Conservation (phyloP, 2,329 filamentous ascomycete species). For the Botrytis pseudocinerea region DNA sequence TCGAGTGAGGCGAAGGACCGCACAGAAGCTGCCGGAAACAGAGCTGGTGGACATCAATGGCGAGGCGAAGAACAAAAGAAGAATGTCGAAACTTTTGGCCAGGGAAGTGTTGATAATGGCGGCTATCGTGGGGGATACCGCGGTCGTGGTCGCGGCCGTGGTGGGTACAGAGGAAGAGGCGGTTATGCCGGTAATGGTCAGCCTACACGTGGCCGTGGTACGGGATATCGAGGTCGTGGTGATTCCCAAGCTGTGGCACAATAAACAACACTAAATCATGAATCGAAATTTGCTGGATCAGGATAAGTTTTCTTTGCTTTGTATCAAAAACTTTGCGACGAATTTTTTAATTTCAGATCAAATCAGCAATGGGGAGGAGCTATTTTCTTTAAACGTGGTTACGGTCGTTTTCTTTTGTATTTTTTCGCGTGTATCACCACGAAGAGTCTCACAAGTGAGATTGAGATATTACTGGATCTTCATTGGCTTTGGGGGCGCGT, state of each 20-base stretch:
- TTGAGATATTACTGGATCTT: slow-evolving; percentile 25
- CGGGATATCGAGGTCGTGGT: slow-evolving; percentile 37
- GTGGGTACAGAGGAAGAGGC: slow-evolving; percentile 41
- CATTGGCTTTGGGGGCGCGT: slow-evolving; percentile 21
- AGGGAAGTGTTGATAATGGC: slow-evolving; percentile 84
- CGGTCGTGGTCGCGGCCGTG: slow-evolving; percentile 66
- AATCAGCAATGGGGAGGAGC: slow-evolving; percentile 25
- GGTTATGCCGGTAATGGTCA: slow-evolving; percentile 33
- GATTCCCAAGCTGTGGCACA: slow-evolving; percentile 34
- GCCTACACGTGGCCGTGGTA: slow-evolving; percentile 36
- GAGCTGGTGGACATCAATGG: slow-evolving; percentile 81
- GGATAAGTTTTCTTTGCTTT: slow-evolving; percentile 31
- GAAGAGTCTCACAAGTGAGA: slow-evolving; percentile 26
- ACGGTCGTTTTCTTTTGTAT: slow-evolving; percentile 29
- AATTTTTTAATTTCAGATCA: slow-evolving; percentile 30
- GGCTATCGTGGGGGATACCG: slow-evolving; percentile 73
- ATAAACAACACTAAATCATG: slow-evolving; percentile 25
- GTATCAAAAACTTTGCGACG: slow-evolving; percentile 37
- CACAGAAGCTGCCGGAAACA: slow-evolving; percentile 66
- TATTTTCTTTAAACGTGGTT: slow-evolving; percentile 28
- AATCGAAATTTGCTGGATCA: slow-evolving; percentile 26
- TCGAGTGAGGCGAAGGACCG: slow-evolving; percentile 91
- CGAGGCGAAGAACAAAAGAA: slow-evolving; percentile 89
- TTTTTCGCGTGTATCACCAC: slow-evolving; percentile 37
- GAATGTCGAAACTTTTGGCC: slow-evolving; percentile 97